phyloP scores from a whole-genome alignment of 208 protist species.

The Herpetomonas muscarum region DNA sequence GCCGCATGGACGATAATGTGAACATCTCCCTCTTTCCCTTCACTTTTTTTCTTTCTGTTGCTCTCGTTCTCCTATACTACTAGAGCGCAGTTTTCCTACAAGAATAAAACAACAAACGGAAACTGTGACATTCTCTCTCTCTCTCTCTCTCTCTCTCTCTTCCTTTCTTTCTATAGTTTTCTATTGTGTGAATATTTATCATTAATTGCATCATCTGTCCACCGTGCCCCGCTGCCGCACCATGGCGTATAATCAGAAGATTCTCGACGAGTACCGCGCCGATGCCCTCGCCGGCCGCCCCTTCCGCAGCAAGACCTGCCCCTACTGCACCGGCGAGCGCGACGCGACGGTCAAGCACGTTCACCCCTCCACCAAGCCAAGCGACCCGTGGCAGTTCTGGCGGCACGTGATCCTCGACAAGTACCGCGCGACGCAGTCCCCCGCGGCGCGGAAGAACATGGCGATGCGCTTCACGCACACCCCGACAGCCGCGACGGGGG shows the following conservation, averaged over 20 bases:
- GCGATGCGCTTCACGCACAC: neutral
- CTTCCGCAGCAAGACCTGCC: conserved; percentile 48
- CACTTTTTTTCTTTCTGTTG: conserved; percentile 4
- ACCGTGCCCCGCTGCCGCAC: neutral
- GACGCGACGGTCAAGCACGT: conserved; percentile 55
- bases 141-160: conserved; percentile 8
- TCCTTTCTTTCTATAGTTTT: neutral
- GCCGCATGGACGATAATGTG: neutral
- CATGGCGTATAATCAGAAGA: conserved; percentile 33
- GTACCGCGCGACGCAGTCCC: conserved; percentile 31
- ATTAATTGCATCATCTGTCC: neutral
- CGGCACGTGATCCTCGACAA: conserved; percentile 47
- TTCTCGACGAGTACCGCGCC: conserved; percentile 25
- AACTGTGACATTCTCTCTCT: conserved; percentile 1
- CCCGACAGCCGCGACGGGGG: neutral
- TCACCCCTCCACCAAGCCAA: conserved; percentile 61
- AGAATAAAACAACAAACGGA: neutral
- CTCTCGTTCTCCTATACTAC: neutral
- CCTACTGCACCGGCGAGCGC: conserved; percentile 58
- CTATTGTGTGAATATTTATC: neutral
- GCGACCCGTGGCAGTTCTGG: conserved; percentile 54
- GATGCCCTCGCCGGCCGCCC: conserved; percentile 11
- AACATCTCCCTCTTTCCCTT: neutral
- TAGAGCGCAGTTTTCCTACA: neutral
- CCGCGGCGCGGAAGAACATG: conserved; percentile 15